Base-by-base conservation (phyloP, 192 early-diverging fungal genomes). In the Gonapodya prolifera region DNA sequence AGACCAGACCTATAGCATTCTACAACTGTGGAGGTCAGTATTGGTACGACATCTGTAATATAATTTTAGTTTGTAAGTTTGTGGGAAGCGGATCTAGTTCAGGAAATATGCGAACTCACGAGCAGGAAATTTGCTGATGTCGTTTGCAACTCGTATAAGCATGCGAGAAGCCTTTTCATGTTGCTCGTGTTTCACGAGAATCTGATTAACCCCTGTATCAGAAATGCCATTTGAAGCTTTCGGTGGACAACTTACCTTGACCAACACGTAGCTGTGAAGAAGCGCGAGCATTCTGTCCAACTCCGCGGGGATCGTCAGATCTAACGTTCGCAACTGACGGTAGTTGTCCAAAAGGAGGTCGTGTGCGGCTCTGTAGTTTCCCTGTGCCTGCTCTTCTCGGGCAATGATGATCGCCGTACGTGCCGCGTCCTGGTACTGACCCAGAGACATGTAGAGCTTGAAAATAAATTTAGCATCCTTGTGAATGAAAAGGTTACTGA, bases 11-110 rank as follows among this genome's bases (percentile, higher is more conserved):
- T 78, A 70, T 89, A 79, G 76, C 87, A 89, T 76, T 89, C 87
- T 23, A 89, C 82, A n/a, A 89, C 87, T n/a, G 87, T 89, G 1
- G 87, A 88, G 34, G 87, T 88, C 32, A 89, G 78, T 33, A 89
- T 89, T 1, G 82, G 84, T 0, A 88, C 84, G 29, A 85, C 79
- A 71, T 89, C 78, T 79, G 30, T 23, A 32, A 2, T 2, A 74
- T 2, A 74, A 16, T 69, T 69, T n/a, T n/a, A 13, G n/a, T 16
- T n/a, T n/a, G n/a, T n/a, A 23, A 23, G 45, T 61, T 23, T 23
- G 23, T 16, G 23, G 23, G 23, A 61, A 61, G 45, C 8, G 28
- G 30, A 1, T 0, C 30, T 34, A 0, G 28, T 34, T 33, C 30
- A 33, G 0, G n/a, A 8, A 34, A 33, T 23, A 2, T 18, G 31